Conservation (phyloP, 495 filamentous ascomycete species). For the Cladorrhinum samala region DNA sequence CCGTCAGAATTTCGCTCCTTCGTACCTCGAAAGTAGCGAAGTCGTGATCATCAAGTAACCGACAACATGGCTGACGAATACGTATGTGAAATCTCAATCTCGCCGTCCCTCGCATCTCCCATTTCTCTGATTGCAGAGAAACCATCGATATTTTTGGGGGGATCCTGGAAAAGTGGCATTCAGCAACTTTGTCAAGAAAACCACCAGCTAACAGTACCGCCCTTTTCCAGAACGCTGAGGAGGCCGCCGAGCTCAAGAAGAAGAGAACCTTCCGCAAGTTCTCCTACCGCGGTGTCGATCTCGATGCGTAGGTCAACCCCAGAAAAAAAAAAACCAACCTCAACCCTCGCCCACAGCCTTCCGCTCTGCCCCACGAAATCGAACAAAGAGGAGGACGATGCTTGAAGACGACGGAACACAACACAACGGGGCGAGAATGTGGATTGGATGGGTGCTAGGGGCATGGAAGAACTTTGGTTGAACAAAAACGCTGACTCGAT, state of each 20-base stretch:
- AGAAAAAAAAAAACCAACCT: too few species aligned
- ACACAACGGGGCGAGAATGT: not conserved
- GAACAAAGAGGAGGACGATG: not conserved
- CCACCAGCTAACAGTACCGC: conserved; percentile 35
- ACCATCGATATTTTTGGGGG: conserved; percentile 1
- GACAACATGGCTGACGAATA: conserved; percentile 95
- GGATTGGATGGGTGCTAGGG: not conserved
- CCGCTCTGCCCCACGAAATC: not conserved
- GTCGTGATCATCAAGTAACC: conserved; percentile 35
- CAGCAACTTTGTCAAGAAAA: not conserved
- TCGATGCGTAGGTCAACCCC: conserved; percentile 77
- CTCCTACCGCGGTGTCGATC: conserved; percentile 97
- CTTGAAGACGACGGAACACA: not conserved
- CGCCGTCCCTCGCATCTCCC: not conserved
- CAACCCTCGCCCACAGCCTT: not conserved
- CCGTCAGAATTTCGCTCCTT: conserved; percentile 32
- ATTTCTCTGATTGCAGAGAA: not conserved
- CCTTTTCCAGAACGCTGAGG: conserved; percentile 71
- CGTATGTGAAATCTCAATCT: conserved; percentile 52
- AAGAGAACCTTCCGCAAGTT: conserved; percentile 99
- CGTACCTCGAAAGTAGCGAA: conserved; percentile 35
- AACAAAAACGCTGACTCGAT: conserved; percentile 15
- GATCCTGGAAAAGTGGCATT: not conserved
- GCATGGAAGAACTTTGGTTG: not conserved
- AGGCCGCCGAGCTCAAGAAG: conserved; percentile 98